Conservation (phyloP, 2,329 filamentous ascomycete genomes). For the Colletotrichum ledebouriae region DNA sequence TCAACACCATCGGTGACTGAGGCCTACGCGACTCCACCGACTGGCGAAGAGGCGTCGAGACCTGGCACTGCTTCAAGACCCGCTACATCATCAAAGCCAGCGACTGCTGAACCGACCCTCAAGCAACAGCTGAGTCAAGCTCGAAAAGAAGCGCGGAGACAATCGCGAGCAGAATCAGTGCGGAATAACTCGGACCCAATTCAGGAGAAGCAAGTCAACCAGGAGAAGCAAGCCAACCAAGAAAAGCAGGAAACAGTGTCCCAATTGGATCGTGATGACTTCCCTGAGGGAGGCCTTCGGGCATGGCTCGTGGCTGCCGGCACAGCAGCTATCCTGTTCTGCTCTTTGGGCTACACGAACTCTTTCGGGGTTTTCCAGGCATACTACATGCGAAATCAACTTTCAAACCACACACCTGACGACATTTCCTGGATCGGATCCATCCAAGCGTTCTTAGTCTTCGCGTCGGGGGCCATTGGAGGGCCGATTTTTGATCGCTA, state of each 20-base stretch:
- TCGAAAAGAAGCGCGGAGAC: not conserved
- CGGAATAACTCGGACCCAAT: not conserved
- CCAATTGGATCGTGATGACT: constrained; percentile 13
- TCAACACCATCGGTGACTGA: not conserved
- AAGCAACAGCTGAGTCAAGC: constrained; percentile 1
- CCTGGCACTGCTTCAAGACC: not conserved
- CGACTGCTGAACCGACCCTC: not conserved
- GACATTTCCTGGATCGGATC: constrained; percentile 48
- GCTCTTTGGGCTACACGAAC: constrained; percentile 47
- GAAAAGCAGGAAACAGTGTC: constrained; percentile 26
- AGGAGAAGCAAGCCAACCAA: not conserved
- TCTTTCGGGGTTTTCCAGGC: constrained; percentile 48
- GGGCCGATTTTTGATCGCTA: constrained; percentile 45
- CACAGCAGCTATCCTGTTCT: constrained; percentile 50
- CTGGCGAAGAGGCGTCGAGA: not conserved
- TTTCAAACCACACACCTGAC: constrained; percentile 44
- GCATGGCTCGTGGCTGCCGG: constrained; percentile 59
- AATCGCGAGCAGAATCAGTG: constrained; percentile 1
- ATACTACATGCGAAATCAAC: constrained; percentile 47
- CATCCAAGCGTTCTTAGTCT: constrained; percentile 46
- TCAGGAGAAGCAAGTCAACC: not conserved
- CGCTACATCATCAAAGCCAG: not conserved
- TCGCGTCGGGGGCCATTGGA: constrained; percentile 43
- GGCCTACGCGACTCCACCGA: constrained; percentile 1
- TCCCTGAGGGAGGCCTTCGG: constrained; percentile 52